A percentile compares a stretch with the other conserved stretches of the same genome.
Conservation (phyloP, 305 asterid species). For the Salvia sclarea region DNA sequence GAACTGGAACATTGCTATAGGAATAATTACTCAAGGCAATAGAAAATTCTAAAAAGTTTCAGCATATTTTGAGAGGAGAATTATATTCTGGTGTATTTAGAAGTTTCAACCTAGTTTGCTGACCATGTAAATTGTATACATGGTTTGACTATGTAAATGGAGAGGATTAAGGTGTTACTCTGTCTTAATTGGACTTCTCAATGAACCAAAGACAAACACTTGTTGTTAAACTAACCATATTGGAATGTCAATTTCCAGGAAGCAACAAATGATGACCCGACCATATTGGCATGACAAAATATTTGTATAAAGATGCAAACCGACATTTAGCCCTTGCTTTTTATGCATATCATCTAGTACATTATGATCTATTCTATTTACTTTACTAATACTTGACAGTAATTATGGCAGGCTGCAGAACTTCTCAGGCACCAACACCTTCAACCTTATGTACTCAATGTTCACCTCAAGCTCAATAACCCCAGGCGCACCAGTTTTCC, state of each 20-base stretch:
- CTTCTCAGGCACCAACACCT: conserved; percentile 88
- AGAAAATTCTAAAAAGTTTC: background rate
- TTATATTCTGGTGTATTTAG: background rate
- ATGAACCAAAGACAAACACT: background rate
- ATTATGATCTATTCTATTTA: conserved; percentile 13
- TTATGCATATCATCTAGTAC: background rate
- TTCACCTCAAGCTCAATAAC: conserved; percentile 75
- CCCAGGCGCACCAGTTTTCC: conserved; percentile 76
- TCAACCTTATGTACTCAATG: conserved; percentile 75
- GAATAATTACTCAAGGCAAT: background rate
- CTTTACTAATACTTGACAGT: conserved; percentile 15
- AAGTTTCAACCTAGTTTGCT: background rate
- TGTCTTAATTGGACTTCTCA: too few relatives aligned
- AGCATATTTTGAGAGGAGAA: too few relatives aligned
- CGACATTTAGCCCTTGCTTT: background rate
- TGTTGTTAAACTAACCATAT: background rate
- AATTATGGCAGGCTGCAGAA: conserved; percentile 76
- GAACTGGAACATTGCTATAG: background rate
- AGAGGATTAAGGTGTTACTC: background rate
- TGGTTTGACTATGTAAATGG: background rate
- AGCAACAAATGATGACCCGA: background rate
- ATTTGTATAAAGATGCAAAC: background rate
- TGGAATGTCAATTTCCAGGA: background rate
- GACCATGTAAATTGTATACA: background rate
- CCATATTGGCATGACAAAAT: background rate